Evolutionary conservation across 805 yeast species (phyloP), one percentile per base, ranked within the genome.

Genomic region (Starmerella vitae): DNA sequence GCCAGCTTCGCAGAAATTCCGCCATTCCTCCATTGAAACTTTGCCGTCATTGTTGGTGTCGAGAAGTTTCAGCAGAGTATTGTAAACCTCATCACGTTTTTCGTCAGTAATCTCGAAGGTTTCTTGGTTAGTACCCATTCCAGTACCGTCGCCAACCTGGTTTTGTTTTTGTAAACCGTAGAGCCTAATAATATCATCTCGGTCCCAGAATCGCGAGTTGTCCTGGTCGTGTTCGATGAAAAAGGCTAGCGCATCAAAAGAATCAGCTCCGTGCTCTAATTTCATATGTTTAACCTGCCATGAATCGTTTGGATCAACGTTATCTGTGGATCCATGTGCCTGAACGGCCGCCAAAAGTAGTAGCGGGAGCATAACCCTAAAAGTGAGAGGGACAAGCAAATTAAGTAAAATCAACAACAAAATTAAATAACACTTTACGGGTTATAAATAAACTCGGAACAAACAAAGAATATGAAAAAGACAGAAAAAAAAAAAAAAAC

Each of bases 111-210:
- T 68, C 45, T 73, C 78, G 17, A 44, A 37, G 19, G 74, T 67
- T 34, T 76, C 74, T 49, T 74, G 81, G 53, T 78, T 88, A 14
- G 68, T 64, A 1, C 95, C 95, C 75, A 78, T 72, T 5, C 96
- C 96, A 42, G 82, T 78, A 33, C 96, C 96, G 48, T 72, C 78
- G 9, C 96, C 96, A 13, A 84, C 78, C 20, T 78, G 73, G 43
- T 69, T 73, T 3, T 72, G 76, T 46, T 91, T 70, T 34, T 68
- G 62, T 39, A 88, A 60, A 3, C 98, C 98, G 55, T 88, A 88
- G 48, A 84, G 63, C 48, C 79, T 70, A 43, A 88, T 58, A 29
- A 88, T 78, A 55, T 88, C 97, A 17, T 59, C 81, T 62, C 37
- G 62, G 58, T 31, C 79, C 84, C 56, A 71, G 66, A 54, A 66